Conservation (phyloP, 2,329 filamentous ascomycete genomes). For the Diaporthe caulivora region DNA sequence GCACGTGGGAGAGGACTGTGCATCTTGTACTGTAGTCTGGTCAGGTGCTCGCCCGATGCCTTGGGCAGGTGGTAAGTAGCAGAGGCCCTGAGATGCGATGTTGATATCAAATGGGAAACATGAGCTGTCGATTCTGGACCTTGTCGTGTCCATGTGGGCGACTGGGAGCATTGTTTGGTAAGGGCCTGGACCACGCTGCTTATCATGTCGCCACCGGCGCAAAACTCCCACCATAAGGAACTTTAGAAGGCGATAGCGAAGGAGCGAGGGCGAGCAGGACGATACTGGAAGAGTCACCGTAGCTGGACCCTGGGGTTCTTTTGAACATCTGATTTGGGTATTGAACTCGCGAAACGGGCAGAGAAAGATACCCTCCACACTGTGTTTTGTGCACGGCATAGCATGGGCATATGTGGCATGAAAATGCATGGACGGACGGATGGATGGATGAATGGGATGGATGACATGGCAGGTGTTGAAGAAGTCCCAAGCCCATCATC, state of each 20-base stretch:
- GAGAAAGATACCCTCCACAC: neutral
- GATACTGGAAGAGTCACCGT: neutral
- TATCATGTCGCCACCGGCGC: neutral
- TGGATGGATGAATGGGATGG: too few species aligned
- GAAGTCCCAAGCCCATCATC: neutral
- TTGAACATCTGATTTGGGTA: neutral
- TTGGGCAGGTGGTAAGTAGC: neutral
- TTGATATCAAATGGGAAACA: neutral
- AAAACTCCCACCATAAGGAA: neutral
- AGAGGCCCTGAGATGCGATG: neutral
- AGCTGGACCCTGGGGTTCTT: neutral
- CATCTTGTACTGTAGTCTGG: neutral
- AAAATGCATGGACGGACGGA: too few species aligned
- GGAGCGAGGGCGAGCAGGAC: neutral
- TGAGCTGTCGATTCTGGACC: slow-evolving; percentile 11
- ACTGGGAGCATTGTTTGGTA: neutral
- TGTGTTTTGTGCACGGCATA: neutral
- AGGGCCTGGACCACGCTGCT: neutral
- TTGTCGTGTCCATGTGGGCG: neutral
- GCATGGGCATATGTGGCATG: too few species aligned
- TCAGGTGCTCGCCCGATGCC: too few species aligned
- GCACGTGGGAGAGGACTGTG: neutral
- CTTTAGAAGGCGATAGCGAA: neutral
- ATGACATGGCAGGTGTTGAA: neutral
- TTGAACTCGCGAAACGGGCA: neutral